Percentiles rank a stretch among this genome's conserved stretches.
phyloP scores from a whole-genome alignment of 352 stramenopile genomes.

The Phytophthora meadii region DNA sequence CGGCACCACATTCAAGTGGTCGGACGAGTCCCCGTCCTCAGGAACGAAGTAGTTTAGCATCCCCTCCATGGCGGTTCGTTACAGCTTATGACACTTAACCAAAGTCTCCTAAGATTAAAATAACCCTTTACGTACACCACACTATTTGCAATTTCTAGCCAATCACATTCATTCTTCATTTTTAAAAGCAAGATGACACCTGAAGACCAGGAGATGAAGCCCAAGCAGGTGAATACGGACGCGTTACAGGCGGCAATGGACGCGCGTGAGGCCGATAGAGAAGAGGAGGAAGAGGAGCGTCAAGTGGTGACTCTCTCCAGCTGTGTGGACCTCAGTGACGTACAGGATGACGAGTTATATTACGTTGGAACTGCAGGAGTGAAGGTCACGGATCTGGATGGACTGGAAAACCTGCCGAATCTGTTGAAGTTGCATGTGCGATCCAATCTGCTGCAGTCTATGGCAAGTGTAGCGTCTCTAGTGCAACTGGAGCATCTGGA shows the following conservation, averaged over 20 bases:
- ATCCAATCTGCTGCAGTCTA: constrained; percentile 83
- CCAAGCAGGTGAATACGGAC: constrained; percentile 48
- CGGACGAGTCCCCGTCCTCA: constrained; percentile 85
- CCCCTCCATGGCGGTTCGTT: constrained; percentile 64
- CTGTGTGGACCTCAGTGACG: constrained; percentile 65
- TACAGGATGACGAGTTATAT: constrained; percentile 82
- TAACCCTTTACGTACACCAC: background rate
- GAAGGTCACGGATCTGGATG: constrained; percentile 78
- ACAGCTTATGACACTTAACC: background rate
- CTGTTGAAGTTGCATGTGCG: constrained; percentile 77
- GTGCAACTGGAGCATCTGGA: constrained; percentile 92
- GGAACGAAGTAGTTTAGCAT: constrained; percentile 91
- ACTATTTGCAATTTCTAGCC: background rate
- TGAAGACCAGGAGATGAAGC: background rate
- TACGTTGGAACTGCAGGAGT: constrained; percentile 83
- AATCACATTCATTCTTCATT: constrained; percentile 1
- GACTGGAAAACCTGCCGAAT: constrained; percentile 54
- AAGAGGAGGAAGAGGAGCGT: constrained; percentile 39
- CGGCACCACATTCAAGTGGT: constrained; percentile 87
- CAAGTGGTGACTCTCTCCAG: constrained; percentile 62
- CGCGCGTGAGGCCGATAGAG: constrained; percentile 12
- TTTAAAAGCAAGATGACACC: constrained; percentile 16
- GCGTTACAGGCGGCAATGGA: constrained; percentile 43
- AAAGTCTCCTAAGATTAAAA: background rate
- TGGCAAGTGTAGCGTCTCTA: constrained; percentile 73